These are phyloP conservation scores for Trichomonas gallinae DNA, from an alignment of 208 protist genomes.

Conservation along the genomic window DNA sequence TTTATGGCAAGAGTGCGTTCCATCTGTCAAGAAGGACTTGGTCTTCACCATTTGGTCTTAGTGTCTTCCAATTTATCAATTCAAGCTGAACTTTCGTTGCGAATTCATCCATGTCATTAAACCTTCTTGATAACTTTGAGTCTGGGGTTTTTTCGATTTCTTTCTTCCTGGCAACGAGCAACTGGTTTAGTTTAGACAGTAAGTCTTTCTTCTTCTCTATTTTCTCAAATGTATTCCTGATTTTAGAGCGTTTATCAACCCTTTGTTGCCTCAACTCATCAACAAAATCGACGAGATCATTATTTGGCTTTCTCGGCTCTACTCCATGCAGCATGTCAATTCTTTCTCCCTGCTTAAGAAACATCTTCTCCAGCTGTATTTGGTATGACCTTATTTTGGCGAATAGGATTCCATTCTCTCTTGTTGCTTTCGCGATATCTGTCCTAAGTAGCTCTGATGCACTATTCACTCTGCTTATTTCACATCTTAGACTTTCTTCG, in stretches of 20 bases:
- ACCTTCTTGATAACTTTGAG: neutral
- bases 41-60: neutral
- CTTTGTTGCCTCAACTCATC: neutral
- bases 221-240: neutral
- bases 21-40: neutral
- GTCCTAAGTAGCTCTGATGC: neutral
- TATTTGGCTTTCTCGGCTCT: neutral
- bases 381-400: neutral
- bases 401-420: neutral
- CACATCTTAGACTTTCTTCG: neutral
- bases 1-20: neutral
- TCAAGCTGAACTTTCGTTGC: neutral
- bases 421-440: neutral
- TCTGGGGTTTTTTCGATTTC: neutral
- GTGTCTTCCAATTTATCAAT: neutral
- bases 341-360: neutral
- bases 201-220: neutral
- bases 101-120: neutral
- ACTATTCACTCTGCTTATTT: neutral
- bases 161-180: neutral
- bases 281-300: neutral
- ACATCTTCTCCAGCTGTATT: neutral
- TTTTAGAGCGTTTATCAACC: neutral
- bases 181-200: neutral
- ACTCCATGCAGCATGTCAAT: neutral